Percentiles rank a stretch among this genome's conserved stretches.
Evolutionary conservation across 176 grass and related monocot genomes (phyloP).

Genomic region (Aegilops tauschii): DNA sequence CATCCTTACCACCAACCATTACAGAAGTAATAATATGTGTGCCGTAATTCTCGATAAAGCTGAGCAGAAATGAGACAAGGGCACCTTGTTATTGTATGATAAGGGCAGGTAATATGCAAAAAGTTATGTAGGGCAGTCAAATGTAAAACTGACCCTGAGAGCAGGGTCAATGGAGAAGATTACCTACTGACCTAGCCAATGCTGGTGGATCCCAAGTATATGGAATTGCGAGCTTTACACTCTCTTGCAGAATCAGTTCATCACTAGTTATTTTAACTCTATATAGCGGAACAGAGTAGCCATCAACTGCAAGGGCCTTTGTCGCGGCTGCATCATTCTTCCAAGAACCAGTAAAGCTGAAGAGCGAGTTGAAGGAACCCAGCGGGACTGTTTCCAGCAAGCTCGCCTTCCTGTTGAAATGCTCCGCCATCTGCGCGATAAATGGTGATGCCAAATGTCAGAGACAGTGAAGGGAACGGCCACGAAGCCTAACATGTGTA

Average conservation of each 20-base stretch:
- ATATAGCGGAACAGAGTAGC: conserved; percentile 60
- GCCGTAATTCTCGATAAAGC: conserved; percentile 95
- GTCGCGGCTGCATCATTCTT: conserved; percentile 70
- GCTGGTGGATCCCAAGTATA: conserved; percentile 76
- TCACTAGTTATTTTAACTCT: conserved; percentile 52
- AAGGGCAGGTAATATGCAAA: conserved; percentile 1
- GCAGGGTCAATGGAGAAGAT: conserved; percentile 71
- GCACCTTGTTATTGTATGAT: neutral
- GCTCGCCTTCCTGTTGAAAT: conserved; percentile 85
- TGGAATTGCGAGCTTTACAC: conserved; percentile 68
- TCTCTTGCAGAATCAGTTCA: conserved; percentile 52
- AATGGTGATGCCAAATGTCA: conserved; percentile 8
- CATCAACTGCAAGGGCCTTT: conserved; percentile 84
- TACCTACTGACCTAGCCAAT: conserved; percentile 99
- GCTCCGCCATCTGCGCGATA: conserved; percentile 79
- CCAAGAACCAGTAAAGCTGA: conserved; percentile 91
- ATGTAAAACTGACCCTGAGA: conserved; percentile 50
- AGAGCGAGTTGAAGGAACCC: conserved; percentile 87
- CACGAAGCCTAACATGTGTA: neutral
- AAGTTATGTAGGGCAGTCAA: neutral
- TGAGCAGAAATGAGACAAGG: conserved; percentile 46
- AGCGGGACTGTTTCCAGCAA: conserved; percentile 73
- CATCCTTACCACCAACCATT: conserved; percentile 97
- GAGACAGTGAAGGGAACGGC: neutral
- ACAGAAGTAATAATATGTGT: conserved; percentile 95